Evolutionary conservation across 1,139 yeast species (phyloP), one percentile per base, ranked within the genome.

Genomic region (Arxiozyma telluris): DNA sequence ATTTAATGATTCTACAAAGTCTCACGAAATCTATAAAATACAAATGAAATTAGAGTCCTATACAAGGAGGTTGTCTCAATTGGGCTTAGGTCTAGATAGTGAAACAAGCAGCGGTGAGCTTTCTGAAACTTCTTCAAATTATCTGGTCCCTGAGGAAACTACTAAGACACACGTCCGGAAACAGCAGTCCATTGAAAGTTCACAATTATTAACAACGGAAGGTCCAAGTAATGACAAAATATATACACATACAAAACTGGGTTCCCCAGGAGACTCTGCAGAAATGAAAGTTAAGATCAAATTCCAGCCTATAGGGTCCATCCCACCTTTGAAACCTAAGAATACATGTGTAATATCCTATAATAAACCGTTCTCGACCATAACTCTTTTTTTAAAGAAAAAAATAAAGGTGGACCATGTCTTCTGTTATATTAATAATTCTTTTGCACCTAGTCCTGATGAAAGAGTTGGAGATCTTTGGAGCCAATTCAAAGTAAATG

Each of bases 371-470:
- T 68, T 67, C 56, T 58, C 69, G 4, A 57, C 61, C 49, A 53
- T 67, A 1, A 53, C 59, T 3, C 42, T 57, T n/a, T 67, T 67
- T 47, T 50, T 67, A 17, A 53, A 57, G 48, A 56, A 54, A 53
- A 59, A 57, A 46, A 47, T 67, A 45, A 62, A 61, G 45, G 53
- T 65, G 22, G 55, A 59, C 1, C 54, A 60, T 41, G 62, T 68
- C 5, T 62, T 63, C 53, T 67, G 71, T 52, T 68, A 68, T 50
- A 57, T 68, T 12, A 68, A 67, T 52, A 68, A 64, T 50, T 67
- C 71, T 4, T 68, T 67, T 57, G 70, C 71, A 4, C 71, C 71
- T 3, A 63, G 62, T 23, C 70, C 70, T 1, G 63, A 65, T 41
- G 70, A 66, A 51, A 59, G 51, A 20, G 59, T 68, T 1, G 70